Base-by-base conservation (phyloP, 2,329 filamentous ascomycete genomes). In the Xylogone sp. region DNA sequence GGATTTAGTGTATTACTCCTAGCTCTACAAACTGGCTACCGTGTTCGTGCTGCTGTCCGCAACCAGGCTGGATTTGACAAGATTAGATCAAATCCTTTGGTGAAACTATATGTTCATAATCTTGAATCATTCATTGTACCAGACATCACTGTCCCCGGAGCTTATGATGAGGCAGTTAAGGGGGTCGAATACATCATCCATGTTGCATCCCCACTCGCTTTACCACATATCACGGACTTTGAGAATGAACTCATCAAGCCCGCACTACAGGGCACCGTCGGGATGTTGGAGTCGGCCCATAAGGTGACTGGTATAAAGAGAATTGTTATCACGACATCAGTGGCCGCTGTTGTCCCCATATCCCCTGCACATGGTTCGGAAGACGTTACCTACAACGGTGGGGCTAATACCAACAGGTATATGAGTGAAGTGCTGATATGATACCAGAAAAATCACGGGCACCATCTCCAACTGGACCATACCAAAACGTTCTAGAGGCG, bases 301-400 rank as follows among this genome's bases (percentile, higher is more conserved):
- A 68, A 68, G 48, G 53, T 59, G 1, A 64, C 12, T 69, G 64
- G 59, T 0, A 62, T 77, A n/a, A 63, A 68, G 50, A 65, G 69
- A 12, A 58, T 76, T 9, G 68, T 76, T 18, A 70, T 77, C 46
- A 76, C 74, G 2, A 69, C 65, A 5, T 75, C 71, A 1, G 54
- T 59, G 0, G 74, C 81, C n/a, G n/a, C n/a, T n/a, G n/a, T n/a
- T 0, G 83, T 86, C 29, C 54, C 53, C 34, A 27, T 27, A 27
- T n/a, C n/a, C n/a, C n/a, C n/a, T n/a, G 24, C 24, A 27, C 5
- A 27, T 27, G 10, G 24, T 27, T 27, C 24, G 5, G 24, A 27
- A 27, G 10, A 6, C 5, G 10, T 27, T 27, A 27, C 24, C 10
- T 27, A 27, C 5, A 27, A 27, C 10, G 5, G 24, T 10, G 6